Evolutionary conservation across 371 early-diverging fungal species (phyloP), one percentile per base, ranked within the genome.

Genomic region (Apophysomyces trapeziformis): DNA sequence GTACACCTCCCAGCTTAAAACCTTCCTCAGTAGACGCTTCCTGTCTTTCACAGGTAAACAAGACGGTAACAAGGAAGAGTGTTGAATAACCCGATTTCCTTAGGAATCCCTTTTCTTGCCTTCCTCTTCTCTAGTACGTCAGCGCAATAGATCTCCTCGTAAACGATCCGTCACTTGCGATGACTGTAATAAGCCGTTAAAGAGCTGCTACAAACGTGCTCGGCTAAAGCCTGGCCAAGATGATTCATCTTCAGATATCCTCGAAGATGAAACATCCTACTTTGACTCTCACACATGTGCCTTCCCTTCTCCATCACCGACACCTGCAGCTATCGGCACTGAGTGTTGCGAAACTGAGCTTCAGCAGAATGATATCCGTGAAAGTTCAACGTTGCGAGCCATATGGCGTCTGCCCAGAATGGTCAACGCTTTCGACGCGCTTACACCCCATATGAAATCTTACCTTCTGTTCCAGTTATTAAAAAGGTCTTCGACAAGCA

Each of bases 401-500:
- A 26, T 71, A n/a, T 64, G 58, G 16, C 67, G 56, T 44, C 38
- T 71, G 32, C 72, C 72, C 14, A 45, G 50, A 32, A 59, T 79
- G 60, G 58, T 76, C 54, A 69, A 76, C n/a, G 64, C 70, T 57
- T 82, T 73, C 69, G 78, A 78, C 41, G 62, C 68, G 26, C 63
- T 82, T 13, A 65, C 83, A 14, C 57, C 61, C 8, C 38, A 72
- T 3, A 69, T 75, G 58, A 76, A 79, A 47, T 68, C 71, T 5
- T 79, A 78, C 50, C 63, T 79, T 37, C 64, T 79, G 60, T 78
- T 82, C 57, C 80, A 82, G 61, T 68, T 82, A 12, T 61, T 82
- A 9, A 77, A 76, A 60, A 57, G 78, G 44, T 78, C 83, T 4
- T 70, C 78, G 16, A 71, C 69, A n/a, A 64, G 70, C 38, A 88